A percentile compares a stretch with the other conserved stretches of the same genome.
phyloP scores from a whole-genome alignment of 345 rosid species.

The Lenwebbia sp. region DNA sequence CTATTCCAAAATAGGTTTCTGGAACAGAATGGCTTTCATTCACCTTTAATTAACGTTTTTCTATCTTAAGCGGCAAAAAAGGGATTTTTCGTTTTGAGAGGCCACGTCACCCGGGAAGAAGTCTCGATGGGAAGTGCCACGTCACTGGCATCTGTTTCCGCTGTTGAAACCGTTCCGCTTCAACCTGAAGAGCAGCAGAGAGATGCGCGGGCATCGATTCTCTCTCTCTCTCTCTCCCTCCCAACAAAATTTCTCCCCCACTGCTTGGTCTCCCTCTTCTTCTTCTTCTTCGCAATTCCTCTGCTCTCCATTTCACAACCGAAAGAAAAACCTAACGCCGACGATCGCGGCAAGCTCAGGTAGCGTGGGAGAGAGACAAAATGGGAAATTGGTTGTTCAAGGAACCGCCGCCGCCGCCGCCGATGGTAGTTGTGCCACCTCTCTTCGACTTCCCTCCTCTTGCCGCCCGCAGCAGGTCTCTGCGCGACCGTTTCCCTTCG shows the following conservation, averaged over 20 bases:
- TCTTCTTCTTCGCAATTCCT: not conserved
- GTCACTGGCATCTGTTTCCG: not conserved
- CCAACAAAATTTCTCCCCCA: not conserved
- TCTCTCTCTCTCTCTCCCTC: not conserved
- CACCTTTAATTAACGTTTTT: too few species aligned
- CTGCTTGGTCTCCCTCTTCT: not conserved
- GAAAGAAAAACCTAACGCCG: not conserved
- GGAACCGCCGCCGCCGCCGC: slow-evolving; percentile 81
- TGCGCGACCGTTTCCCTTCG: not conserved
- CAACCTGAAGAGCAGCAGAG: not conserved
- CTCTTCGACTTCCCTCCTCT: slow-evolving; percentile 92
- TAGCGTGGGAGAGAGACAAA: not conserved
- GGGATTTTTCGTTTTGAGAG: too few species aligned
- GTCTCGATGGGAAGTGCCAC: not conserved
- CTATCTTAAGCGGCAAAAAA: too few species aligned
- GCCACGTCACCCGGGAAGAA: not conserved
- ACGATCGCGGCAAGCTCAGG: not conserved
- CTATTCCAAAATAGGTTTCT: too few species aligned
- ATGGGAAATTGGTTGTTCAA: slow-evolving; percentile 58
- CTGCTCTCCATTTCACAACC: not conserved
- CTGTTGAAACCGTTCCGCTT: not conserved
- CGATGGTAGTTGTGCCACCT: slow-evolving; percentile 83
- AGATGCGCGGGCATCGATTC: not conserved
- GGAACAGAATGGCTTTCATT: too few species aligned
- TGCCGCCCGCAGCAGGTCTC: slow-evolving; percentile 72